phyloP scores from a whole-genome alignment of 495 filamentous ascomycete species.

The Annulohypoxylon moriforme region DNA sequence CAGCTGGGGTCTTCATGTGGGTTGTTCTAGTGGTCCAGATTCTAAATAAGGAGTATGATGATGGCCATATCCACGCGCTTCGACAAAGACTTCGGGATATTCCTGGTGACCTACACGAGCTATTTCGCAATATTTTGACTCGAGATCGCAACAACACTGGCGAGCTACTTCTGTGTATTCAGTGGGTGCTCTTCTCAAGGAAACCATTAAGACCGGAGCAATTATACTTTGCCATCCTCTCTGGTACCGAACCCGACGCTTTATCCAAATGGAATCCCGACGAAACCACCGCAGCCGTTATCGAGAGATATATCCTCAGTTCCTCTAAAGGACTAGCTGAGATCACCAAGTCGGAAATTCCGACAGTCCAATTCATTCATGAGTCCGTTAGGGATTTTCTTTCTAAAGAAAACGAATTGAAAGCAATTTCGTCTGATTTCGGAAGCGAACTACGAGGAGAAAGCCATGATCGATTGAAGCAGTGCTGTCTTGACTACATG shows the following conservation, averaged over 20 bases:
- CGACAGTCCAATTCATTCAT: neutral
- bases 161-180: neutral
- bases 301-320: neutral
- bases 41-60: conserved; percentile 1
- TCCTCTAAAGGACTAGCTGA: neutral
- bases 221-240: conserved; percentile 1
- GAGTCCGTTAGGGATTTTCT: neutral
- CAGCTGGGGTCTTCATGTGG: conserved; percentile 9
- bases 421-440: neutral
- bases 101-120: neutral
- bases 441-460: neutral
- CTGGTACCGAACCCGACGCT: neutral
- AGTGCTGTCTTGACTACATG: neutral
- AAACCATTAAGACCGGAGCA: neutral
- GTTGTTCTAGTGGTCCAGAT: neutral
- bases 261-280: neutral
- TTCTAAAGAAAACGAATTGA: neutral
- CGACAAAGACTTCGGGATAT: neutral
- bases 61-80: neutral
- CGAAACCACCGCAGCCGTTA: neutral
- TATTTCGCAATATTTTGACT: neutral
- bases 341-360: neutral
- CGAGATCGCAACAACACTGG: neutral
- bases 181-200: conserved; percentile 7
- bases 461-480: neutral